Evolutionary conservation across 805 yeast genomes (phyloP).

Genomic region (Metschnikowia similis): DNA sequence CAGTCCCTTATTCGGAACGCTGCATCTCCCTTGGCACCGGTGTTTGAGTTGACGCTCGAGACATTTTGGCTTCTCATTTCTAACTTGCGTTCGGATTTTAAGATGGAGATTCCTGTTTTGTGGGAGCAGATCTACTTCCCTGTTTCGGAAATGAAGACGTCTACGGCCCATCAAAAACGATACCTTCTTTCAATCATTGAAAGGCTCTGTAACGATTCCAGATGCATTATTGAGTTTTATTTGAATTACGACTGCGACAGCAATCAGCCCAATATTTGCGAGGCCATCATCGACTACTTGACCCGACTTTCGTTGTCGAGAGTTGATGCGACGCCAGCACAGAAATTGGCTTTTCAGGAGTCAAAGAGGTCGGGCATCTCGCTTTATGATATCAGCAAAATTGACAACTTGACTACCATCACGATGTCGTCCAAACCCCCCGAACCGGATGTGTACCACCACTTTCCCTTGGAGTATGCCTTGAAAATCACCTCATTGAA

Average conservation of each 20-base stretch:
- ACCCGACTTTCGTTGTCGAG: constrained; percentile 67
- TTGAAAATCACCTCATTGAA: constrained; percentile 77
- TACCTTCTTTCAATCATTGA: constrained; percentile 78
- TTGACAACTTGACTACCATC: constrained; percentile 73
- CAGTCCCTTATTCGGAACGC: constrained; percentile 85
- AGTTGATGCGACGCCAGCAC: constrained; percentile 67
- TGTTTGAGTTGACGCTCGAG: constrained; percentile 86
- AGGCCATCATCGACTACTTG: constrained; percentile 71
- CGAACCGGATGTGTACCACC: constrained; percentile 48
- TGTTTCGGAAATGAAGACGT: constrained; percentile 84
- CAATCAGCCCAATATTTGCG: constrained; percentile 78
- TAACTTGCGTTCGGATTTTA: constrained; percentile 81
- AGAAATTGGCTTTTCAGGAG: constrained; percentile 46
- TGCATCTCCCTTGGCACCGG: constrained; percentile 85
- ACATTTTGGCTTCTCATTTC: constrained; percentile 88
- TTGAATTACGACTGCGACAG: constrained; percentile 93
- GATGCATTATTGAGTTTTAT: constrained; percentile 87
- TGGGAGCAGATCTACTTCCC: constrained; percentile 92
- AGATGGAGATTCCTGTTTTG: constrained; percentile 90
- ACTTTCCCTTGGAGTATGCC: constrained; percentile 76
- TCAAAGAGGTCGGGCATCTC: constrained; percentile 53
- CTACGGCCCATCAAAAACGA: constrained; percentile 89
- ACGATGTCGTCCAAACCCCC: constrained; percentile 55
- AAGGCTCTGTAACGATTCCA: constrained; percentile 80
- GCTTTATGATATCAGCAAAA: constrained; percentile 66